Evolutionary conservation across 2,329 filamentous ascomycete species (phyloP), one percentile per base, ranked within the genome.

Genomic region (Phialophora chinensis): DNA sequence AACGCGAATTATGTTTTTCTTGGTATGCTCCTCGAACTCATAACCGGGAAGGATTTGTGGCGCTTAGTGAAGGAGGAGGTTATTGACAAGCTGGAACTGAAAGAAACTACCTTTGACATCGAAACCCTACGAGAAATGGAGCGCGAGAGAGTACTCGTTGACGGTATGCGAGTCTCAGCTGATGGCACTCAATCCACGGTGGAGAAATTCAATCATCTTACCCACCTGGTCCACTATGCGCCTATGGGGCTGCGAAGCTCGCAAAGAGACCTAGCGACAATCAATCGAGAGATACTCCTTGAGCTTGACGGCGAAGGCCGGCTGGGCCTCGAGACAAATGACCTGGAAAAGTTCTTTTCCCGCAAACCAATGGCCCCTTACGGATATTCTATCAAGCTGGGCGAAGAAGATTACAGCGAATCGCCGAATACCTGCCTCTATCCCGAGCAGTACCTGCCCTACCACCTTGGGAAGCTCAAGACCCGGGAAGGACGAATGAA

Each of bases 241-340:
- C 20, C 44, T 49, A 0, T 20, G 44, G 44, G 44, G 20, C 44
- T 49, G 20, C 44, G 44, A n/a, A n/a, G 5, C 20, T 49, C 44
- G 17, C 44, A 2, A n/a, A 49, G 44, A 23, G 44, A 49, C 20
- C 44, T 49, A n/a, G 44, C 44, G 17, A n/a, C 44, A 49, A 2
- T 49, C 44, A 49, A 49, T 20, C 44, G 44, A n/a, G 44, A 49
- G 44, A 49, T 49, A 49, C 44, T 49, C 44, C 44, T 49, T 49
- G 44, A 14, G 20, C 44, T 49, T 20, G 44, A 49, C 44, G 44
- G 44, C 17, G 44, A 23, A 49, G 44, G 44, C 20, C 44, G 44
- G 44, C 44, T 49, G 44, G 44, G 2, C 20, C 14, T 49, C 20
- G 44, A 49, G 6, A 2, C 20, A 49, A 14, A n/a, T 49, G 14